Evolutionary conservation across 179 eudicot genomes (phyloP).

Genomic region (Silene coronaria): DNA sequence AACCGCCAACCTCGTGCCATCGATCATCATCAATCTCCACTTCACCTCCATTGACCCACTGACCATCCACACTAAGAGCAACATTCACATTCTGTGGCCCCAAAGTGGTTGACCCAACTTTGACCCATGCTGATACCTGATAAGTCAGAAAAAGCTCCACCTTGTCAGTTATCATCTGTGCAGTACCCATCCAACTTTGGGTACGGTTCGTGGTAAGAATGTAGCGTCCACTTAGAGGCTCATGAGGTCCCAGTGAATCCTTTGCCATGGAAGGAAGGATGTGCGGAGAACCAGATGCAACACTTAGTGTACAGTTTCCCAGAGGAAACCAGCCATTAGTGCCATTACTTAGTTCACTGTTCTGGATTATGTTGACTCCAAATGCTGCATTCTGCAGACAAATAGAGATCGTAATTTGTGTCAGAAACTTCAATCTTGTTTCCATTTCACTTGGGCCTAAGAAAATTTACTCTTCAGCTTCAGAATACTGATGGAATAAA

Average conservation of each 20-base stretch:
- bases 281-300: constrained; percentile 63
- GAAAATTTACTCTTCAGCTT: not conserved
- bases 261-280: constrained; percentile 75
- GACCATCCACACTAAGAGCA: constrained; percentile 64
- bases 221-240: constrained; percentile 61
- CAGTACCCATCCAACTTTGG: constrained; percentile 96
- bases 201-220: constrained; percentile 69
- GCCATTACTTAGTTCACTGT: constrained; percentile 60
- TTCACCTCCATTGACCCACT: constrained; percentile 89
- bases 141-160: constrained; percentile 66
- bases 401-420: not conserved
- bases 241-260: constrained; percentile 55
- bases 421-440: not conserved
- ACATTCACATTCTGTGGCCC: constrained; percentile 66
- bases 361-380: constrained; percentile 68
- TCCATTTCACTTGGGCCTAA: not conserved
- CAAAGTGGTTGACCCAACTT: constrained; percentile 47
- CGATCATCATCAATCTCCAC: constrained; percentile 49
- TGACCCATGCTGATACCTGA: constrained; percentile 90
- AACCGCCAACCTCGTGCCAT: constrained; percentile 86
- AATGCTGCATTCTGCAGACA: constrained; percentile 41
- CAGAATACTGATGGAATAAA: not conserved
- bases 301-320: constrained; percentile 63
- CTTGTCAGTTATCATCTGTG: constrained; percentile 76
- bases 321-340: constrained; percentile 78